A percentile compares a stretch with the other conserved stretches of the same genome.
These are phyloP conservation scores for Boehmeria nivea DNA, from an alignment of 306 rosid species.

Conservation along the genomic window DNA sequence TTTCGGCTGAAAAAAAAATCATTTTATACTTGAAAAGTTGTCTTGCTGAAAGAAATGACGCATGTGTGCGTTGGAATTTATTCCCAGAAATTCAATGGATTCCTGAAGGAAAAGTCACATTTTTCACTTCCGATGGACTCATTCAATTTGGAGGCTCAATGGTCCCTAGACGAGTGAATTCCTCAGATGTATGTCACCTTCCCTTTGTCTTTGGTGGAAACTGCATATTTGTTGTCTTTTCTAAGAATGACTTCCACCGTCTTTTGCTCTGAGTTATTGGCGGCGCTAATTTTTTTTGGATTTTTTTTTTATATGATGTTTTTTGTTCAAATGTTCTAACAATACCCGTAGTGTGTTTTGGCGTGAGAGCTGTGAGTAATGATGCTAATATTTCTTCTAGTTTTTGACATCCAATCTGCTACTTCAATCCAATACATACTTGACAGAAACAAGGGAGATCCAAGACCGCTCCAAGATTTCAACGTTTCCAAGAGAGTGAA, in stretches of 20 bases:
- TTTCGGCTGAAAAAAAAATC: no score
- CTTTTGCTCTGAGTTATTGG: no score
- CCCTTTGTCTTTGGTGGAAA: background rate
- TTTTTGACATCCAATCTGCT: constrained; percentile 19
- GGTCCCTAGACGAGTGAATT: constrained; percentile 58
- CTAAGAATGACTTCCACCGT: no score
- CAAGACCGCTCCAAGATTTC: constrained; percentile 48
- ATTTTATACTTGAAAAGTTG: background rate
- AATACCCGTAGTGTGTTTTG: no score
- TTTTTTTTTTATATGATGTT: no score
- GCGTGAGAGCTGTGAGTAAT: background rate
- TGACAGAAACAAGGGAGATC: constrained; percentile 67
- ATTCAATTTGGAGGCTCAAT: constrained; percentile 89
- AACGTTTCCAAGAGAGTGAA: constrained; percentile 74
- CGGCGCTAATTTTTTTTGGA: no score
- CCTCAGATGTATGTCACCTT: constrained; percentile 55
- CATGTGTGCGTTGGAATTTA: background rate
- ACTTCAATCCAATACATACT: constrained; percentile 16
- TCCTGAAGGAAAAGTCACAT: constrained; percentile 67
- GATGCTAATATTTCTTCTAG: background rate
- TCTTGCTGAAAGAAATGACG: background rate
- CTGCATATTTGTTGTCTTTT: no score
- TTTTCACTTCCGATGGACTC: constrained; percentile 90
- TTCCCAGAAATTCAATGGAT: constrained; percentile 85
- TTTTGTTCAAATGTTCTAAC: no score